phyloP scores from a whole-genome alignment of 495 filamentous ascomycete genomes.

The Xylaria venustula region DNA sequence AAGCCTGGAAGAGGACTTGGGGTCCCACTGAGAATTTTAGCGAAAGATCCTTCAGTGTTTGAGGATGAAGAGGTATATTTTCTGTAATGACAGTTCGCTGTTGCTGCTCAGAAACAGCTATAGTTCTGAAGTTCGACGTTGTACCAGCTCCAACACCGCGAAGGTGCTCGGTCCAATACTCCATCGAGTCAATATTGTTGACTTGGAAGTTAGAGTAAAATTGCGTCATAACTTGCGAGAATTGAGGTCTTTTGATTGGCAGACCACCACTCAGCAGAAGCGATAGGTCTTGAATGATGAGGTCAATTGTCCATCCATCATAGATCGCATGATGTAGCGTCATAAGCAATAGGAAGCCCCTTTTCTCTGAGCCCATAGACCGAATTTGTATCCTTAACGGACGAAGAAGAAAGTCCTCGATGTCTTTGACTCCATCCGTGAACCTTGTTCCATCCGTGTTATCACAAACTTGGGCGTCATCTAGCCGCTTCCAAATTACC shows the following conservation, averaged over 20 bases:
- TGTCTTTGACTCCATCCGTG: slow-evolving; percentile 6
- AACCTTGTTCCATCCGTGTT: slow-evolving; percentile 27
- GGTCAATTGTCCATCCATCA: slow-evolving; percentile 81
- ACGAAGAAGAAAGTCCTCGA: slow-evolving; percentile 46
- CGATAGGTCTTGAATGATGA: slow-evolving; percentile 64
- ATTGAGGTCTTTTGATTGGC: slow-evolving; percentile 48
- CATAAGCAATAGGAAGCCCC: slow-evolving; percentile 19
- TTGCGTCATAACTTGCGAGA: slow-evolving; percentile 38
- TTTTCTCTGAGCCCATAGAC: neutral
- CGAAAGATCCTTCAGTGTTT: slow-evolving; percentile 13
- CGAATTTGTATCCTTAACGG: slow-evolving; percentile 58
- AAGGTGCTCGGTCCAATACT: slow-evolving; percentile 59
- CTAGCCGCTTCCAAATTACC: slow-evolving; percentile 57
- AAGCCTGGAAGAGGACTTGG: slow-evolving; percentile 70
- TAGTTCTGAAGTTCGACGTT: slow-evolving; percentile 41
- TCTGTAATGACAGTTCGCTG: slow-evolving; percentile 13
- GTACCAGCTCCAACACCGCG: slow-evolving; percentile 36
- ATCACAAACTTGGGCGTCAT: slow-evolving; percentile 40
- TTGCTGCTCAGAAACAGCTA: slow-evolving; percentile 2
- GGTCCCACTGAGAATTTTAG: slow-evolving; percentile 30
- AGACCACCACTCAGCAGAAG: slow-evolving; percentile 31
- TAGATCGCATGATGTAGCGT: slow-evolving; percentile 73
- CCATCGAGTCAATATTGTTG: slow-evolving; percentile 26
- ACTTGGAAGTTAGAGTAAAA: neutral
- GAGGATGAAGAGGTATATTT: slow-evolving; percentile 25